Evolutionary conservation across 441 rosid species (phyloP).

Genomic region (Populus hybrid): DNA sequence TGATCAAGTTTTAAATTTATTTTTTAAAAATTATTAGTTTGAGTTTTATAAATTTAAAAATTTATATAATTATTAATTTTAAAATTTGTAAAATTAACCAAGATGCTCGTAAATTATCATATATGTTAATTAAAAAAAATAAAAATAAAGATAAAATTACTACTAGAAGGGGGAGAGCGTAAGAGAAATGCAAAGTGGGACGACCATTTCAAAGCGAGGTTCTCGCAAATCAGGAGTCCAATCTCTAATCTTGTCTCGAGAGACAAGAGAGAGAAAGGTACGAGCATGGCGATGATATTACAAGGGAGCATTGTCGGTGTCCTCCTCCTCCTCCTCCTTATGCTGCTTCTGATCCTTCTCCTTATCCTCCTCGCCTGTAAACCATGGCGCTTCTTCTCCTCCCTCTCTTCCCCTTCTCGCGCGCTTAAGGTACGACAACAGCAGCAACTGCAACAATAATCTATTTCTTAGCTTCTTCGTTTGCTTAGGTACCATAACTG

Average conservation of each 20-base stretch:
- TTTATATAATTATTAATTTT: too few relatives aligned
- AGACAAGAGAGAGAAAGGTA: slow-evolving; percentile 17
- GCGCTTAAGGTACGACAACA: slow-evolving; percentile 48
- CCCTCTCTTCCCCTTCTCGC: slow-evolving; percentile 35
- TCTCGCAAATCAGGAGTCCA: slow-evolving; percentile 47
- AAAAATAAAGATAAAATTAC: too few relatives aligned
- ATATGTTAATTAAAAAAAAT: too few relatives aligned
- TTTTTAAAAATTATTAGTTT: too few relatives aligned
- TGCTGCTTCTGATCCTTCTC: slow-evolving; percentile 67
- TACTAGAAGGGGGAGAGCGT: background rate
- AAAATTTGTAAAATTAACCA: rapidly evolving
- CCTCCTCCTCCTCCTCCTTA: slow-evolving; percentile 40
- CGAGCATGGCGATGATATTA: slow-evolving; percentile 58
- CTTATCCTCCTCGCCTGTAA: slow-evolving; percentile 67
- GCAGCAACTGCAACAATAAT: background rate
- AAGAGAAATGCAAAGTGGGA: background rate
- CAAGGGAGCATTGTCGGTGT: slow-evolving; percentile 42
- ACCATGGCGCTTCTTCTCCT: slow-evolving; percentile 75
- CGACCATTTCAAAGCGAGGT: slow-evolving; percentile 82
- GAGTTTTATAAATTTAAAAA: too few relatives aligned
- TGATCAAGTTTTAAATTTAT: too few relatives aligned
- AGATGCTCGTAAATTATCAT: too few relatives aligned
- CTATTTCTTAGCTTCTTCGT: background rate
- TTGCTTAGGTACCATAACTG: background rate
- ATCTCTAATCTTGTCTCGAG: slow-evolving; percentile 25